Percentiles rank a stretch among this genome's conserved stretches.
Conservation (phyloP, 805 yeast genomes). For the Teunomyces stri region DNA sequence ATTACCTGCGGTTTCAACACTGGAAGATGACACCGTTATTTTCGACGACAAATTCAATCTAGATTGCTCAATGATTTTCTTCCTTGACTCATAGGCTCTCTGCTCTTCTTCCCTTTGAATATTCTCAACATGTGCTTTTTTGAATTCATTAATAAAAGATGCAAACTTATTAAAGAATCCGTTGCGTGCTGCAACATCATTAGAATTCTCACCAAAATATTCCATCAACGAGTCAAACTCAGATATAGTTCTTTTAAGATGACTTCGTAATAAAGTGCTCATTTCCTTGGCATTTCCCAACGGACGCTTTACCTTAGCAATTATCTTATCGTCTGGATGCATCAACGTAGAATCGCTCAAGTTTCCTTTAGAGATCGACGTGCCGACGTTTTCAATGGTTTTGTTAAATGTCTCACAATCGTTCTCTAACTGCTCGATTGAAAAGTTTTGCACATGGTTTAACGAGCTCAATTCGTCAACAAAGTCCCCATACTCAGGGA, state of each 20-base stretch:
- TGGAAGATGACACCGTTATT: background rate
- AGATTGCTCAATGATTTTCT: constrained; percentile 30
- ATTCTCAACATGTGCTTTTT: constrained; percentile 78
- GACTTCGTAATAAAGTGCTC: constrained; percentile 61
- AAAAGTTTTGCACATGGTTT: constrained; percentile 61
- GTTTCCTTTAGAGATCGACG: constrained; percentile 78
- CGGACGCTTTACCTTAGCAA: constrained; percentile 58
- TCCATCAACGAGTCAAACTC: constrained; percentile 73
- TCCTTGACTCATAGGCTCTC: constrained; percentile 38
- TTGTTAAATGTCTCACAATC: constrained; percentile 68
- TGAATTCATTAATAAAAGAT: constrained; percentile 75
- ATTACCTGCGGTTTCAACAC: constrained; percentile 11
- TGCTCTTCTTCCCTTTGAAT: constrained; percentile 79
- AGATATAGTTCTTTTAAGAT: constrained; percentile 56
- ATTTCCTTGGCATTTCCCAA: constrained; percentile 75
- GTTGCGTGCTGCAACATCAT: constrained; percentile 62
- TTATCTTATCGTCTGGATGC: constrained; percentile 80
- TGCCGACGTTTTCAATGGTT: constrained; percentile 64
- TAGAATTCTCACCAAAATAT: constrained; percentile 86
- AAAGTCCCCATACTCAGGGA: constrained; percentile 75
- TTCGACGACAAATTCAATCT: background rate
- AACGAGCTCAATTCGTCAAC: constrained; percentile 67
- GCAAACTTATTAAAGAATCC: constrained; percentile 77
- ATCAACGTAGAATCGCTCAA: constrained; percentile 73
- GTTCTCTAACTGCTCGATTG: constrained; percentile 74